Evolutionary conservation across 2,329 filamentous ascomycete species (phyloP).

Genomic region (Neopestalotiopsis sp.): DNA sequence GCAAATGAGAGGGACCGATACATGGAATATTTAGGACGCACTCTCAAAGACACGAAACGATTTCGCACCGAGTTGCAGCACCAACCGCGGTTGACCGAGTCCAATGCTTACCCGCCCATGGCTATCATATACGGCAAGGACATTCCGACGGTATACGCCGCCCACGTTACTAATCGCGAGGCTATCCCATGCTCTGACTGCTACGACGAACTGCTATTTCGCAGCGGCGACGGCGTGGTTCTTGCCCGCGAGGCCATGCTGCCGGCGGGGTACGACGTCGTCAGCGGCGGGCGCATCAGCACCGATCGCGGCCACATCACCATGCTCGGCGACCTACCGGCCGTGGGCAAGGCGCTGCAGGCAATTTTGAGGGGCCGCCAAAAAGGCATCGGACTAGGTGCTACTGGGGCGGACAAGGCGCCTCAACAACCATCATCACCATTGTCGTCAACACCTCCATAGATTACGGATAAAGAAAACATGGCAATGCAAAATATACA

Average conservation of each 20-base stretch:
- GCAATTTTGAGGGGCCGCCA: conserved; percentile 70
- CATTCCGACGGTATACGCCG: conserved; percentile 84
- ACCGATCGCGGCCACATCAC: conserved; percentile 89
- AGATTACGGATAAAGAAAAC: background rate
- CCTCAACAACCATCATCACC: background rate
- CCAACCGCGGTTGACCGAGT: conserved; percentile 58
- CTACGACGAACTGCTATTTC: conserved; percentile 88
- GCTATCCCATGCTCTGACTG: conserved; percentile 77
- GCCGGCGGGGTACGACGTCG: conserved; percentile 78
- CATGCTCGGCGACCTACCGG: conserved; percentile 82
- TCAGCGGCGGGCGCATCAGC: conserved; percentile 75
- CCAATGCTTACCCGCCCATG: conserved; percentile 82
- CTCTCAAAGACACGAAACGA: conserved; percentile 69
- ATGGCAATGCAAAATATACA: background rate
- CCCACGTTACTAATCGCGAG: conserved; percentile 74
- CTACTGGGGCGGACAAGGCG: background rate
- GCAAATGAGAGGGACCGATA: conserved; percentile 60
- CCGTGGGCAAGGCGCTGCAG: conserved; percentile 75
- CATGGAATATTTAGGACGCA: conserved; percentile 74
- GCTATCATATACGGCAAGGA: conserved; percentile 87
- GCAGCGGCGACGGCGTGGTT: conserved; percentile 87
- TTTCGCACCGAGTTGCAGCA: conserved; percentile 81
- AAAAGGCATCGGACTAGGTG: conserved; percentile 74
- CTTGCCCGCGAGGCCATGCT: conserved; percentile 86
- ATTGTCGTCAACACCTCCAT: background rate